Percentiles rank a stretch among this genome's conserved stretches.
phyloP scores from a whole-genome alignment of 805 yeast genomes.

The Dipodascus albidus region DNA sequence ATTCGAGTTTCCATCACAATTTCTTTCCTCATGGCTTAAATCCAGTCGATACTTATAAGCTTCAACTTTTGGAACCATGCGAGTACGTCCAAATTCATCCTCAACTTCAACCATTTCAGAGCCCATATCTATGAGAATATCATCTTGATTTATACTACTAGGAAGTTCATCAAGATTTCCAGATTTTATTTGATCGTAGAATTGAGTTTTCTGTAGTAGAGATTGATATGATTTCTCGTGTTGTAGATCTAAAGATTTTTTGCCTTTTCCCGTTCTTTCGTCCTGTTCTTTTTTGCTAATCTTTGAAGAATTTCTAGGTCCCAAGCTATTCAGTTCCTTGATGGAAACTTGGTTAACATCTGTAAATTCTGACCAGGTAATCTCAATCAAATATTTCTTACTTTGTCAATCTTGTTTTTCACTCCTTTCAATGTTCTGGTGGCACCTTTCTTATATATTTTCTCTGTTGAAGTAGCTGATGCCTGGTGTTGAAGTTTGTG shows the following conservation, averaged over 20 bases:
- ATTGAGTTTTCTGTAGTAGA: conserved; percentile 7
- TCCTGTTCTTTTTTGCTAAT: neutral
- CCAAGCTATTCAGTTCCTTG: neutral
- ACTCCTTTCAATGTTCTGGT: neutral
- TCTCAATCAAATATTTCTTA: no score
- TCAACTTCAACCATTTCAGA: conserved; percentile 13
- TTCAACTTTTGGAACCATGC: conserved; percentile 9
- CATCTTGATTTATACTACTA: neutral
- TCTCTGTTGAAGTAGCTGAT: neutral
- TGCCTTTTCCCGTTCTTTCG: neutral
- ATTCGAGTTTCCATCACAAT: conserved; percentile 13
- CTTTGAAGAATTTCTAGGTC: conserved; percentile 1
- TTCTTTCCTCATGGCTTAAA: conserved; percentile 7
- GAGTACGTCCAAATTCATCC: conserved; percentile 18
- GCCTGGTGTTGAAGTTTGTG: neutral
- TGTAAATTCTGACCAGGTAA: neutral
- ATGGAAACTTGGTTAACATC: neutral
- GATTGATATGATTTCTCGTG: neutral
- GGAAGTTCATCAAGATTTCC: conserved; percentile 4
- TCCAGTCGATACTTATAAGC: conserved; percentile 4
- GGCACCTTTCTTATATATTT: neutral
- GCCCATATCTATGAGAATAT: conserved; percentile 3
- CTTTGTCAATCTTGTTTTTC: neutral
- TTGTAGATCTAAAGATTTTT: neutral
- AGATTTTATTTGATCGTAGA: conserved; percentile 8